phyloP scores from a whole-genome alignment of 768 basidiomycete genomes.

The Leucocoprinus sp. region DNA sequence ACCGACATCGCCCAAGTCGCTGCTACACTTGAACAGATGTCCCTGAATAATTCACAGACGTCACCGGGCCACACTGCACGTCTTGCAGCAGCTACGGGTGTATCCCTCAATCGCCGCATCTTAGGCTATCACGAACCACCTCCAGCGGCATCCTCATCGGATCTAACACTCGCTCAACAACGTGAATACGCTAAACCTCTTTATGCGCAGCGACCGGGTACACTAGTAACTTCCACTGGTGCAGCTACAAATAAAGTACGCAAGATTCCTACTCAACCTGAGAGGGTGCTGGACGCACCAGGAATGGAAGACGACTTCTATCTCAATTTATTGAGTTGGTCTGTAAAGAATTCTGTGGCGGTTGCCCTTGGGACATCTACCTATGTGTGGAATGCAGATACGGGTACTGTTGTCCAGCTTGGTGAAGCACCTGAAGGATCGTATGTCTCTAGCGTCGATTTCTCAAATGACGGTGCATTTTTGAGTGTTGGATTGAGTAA shows the following conservation, averaged over 20 bases:
- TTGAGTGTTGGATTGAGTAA: constrained; percentile 73
- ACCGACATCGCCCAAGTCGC: constrained; percentile 35
- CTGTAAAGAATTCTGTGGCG: constrained; percentile 74
- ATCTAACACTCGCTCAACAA: constrained; percentile 66
- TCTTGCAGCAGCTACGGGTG: constrained; percentile 66
- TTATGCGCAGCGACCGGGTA: constrained; percentile 57
- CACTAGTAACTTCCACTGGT: constrained; percentile 56
- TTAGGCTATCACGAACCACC: constrained; percentile 87
- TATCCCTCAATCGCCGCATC: constrained; percentile 73
- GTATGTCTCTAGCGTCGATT: constrained; percentile 71
- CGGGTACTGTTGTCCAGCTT: constrained; percentile 73
- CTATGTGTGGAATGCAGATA: constrained; percentile 93
- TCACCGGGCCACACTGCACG: constrained; percentile 78
- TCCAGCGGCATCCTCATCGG: constrained; percentile 63
- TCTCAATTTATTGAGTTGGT: constrained; percentile 90
- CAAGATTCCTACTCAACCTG: constrained; percentile 78
- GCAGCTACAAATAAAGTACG: constrained; percentile 63
- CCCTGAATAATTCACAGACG: constrained; percentile 41
- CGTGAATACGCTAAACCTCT: constrained; percentile 72
- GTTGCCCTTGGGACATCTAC: constrained; percentile 83
- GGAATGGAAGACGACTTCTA: constrained; percentile 95
- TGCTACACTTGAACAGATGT: constrained; percentile 57
- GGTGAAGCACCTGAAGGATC: constrained; percentile 69
- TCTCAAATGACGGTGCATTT: constrained; percentile 74
- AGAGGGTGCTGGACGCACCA: constrained; percentile 93